These are phyloP conservation scores for Lentinula detonsa DNA, from an alignment of 768 basidiomycete species.

Conservation along the genomic window DNA sequence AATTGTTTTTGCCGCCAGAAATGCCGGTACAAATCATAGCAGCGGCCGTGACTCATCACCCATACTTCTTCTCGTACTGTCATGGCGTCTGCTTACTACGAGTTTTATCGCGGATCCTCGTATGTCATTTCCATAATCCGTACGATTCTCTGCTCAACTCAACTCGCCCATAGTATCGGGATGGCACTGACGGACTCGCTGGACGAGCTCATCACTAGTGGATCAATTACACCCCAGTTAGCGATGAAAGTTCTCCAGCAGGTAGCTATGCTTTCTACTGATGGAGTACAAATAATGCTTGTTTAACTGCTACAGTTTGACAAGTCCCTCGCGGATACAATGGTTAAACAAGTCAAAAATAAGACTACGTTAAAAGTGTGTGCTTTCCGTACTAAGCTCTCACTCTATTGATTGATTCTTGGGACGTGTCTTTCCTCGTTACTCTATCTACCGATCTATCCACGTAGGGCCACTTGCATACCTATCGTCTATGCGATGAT, in stretches of 20 bases:
- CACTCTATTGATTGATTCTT: not conserved
- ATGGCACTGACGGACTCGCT: conserved; percentile 97
- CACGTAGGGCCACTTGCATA: conserved; percentile 78
- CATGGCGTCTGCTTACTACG: conserved; percentile 51
- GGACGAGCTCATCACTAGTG: conserved; percentile 96
- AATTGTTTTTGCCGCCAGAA: not conserved
- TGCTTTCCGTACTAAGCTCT: not conserved
- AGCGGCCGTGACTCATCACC: not conserved
- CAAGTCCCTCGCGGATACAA: conserved; percentile 88
- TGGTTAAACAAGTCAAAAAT: conserved; percentile 90
- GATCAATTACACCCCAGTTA: conserved; percentile 93
- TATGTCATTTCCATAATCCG: conserved; percentile 33
- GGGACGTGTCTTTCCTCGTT: too few relatives aligned
- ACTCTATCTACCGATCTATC: conserved; percentile 5
- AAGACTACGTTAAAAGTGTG: conserved; percentile 90
- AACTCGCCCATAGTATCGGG: conserved; percentile 67
- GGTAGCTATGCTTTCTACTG: conserved; percentile 38
- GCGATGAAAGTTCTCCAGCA: conserved; percentile 99
- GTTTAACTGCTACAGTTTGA: conserved; percentile 63
- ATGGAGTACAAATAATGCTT: not conserved
- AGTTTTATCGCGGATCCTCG: conserved; percentile 91
- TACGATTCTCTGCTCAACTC: not conserved
- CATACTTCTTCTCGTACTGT: not conserved
- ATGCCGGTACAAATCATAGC: too few relatives aligned
- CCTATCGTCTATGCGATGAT: conserved; percentile 90